Evolutionary conservation across 176 grass and related monocot species (phyloP).

Genomic region (Tuctoria greenei): DNA sequence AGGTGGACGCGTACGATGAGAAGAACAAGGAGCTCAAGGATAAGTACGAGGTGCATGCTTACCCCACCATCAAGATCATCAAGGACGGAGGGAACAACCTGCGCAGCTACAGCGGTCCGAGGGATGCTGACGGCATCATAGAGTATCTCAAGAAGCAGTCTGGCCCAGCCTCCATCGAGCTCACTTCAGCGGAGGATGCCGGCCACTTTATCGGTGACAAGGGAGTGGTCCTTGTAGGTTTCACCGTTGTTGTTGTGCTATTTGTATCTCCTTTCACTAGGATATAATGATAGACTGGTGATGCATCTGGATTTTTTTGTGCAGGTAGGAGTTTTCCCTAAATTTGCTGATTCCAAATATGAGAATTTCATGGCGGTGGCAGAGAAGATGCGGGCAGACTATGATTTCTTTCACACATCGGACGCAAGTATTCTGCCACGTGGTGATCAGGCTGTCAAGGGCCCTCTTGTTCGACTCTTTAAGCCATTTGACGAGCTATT

Average conservation of each 20-base stretch:
- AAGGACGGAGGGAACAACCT: conserved; percentile 51
- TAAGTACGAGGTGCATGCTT: conserved; percentile 54
- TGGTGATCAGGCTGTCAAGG: conserved; percentile 50
- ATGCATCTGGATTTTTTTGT: conserved; percentile 12
- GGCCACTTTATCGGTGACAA: conserved; percentile 41
- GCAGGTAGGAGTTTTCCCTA: conserved; percentile 80
- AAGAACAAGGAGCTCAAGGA: conserved; percentile 73
- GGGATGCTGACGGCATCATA: conserved; percentile 66
- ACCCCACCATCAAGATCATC: conserved; percentile 76
- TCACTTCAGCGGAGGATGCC: conserved; percentile 51
- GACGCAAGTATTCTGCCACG: conserved; percentile 62
- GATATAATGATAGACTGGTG: background rate
- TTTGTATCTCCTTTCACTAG: background rate
- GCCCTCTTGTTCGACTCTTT: conserved; percentile 73
- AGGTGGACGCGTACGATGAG: conserved; percentile 67
- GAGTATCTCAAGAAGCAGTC: conserved; percentile 76
- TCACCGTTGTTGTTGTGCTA: background rate
- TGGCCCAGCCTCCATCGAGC: conserved; percentile 59
- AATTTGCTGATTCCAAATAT: conserved; percentile 67
- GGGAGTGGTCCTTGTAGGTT: conserved; percentile 71
- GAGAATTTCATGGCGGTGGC: conserved; percentile 71
- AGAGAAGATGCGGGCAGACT: conserved; percentile 64
- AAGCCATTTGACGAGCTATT: conserved; percentile 95
- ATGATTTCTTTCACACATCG: conserved; percentile 75
- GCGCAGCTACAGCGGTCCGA: conserved; percentile 57